Conservation (phyloP, 2,329 filamentous ascomycete species). For the Neoscytalidium dimidiatum region DNA sequence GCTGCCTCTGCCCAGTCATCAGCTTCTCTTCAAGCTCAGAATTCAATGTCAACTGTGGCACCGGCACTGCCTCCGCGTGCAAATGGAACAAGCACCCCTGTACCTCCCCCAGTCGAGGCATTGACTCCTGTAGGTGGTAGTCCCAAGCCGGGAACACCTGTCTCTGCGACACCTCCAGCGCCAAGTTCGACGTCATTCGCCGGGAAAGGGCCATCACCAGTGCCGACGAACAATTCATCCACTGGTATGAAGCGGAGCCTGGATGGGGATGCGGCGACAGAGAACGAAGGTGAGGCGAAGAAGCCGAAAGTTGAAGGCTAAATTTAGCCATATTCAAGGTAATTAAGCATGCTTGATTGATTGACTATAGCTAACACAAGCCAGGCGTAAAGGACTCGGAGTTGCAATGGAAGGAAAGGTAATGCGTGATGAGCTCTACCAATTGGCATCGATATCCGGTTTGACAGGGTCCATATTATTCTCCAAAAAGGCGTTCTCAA, state of each 20-base stretch:
- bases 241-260: conserved; percentile 4
- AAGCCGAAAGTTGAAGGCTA: conserved; percentile 11
- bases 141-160: conserved; percentile 7
- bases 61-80: not conserved
- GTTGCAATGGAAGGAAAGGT: not conserved
- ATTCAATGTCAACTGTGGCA: not conserved
- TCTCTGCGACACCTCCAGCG: not conserved
- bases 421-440: conserved; percentile 10
- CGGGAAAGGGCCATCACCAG: conserved; percentile 8
- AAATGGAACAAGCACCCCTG: conserved; percentile 15
- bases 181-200: not conserved
- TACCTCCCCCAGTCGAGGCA: conserved; percentile 18
- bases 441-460: conserved; percentile 9
- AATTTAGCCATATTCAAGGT: not conserved
- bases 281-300: conserved; percentile 1
- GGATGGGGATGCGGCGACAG: not conserved
- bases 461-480: not conserved
- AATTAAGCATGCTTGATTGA: not conserved
- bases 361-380: not conserved
- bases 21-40: not conserved
- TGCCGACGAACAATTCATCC: not conserved
- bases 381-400: not conserved
- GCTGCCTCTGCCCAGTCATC: not conserved
- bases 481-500: not conserved
- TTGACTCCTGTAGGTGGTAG: conserved; percentile 14